Percentiles rank a stretch among this genome's conserved stretches.
Conservation (phyloP, 2,329 filamentous ascomycete species). For the Elsinoe australis region DNA sequence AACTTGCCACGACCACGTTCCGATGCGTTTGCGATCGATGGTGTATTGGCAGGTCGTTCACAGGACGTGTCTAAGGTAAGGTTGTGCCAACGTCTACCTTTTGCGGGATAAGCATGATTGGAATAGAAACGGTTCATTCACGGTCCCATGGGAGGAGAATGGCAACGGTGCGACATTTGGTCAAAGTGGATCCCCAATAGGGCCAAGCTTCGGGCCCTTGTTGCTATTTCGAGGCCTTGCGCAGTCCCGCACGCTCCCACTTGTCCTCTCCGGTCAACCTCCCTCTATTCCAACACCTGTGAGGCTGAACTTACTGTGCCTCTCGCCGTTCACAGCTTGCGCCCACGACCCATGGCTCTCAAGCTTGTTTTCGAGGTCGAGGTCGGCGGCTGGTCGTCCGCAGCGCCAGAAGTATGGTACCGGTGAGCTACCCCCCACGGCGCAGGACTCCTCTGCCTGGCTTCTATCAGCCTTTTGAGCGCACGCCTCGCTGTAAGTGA, state of each 20-base stretch:
- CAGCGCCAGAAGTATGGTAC: constrained; percentile 1
- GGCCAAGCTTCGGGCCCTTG: not conserved
- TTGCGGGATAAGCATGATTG: constrained; percentile 12
- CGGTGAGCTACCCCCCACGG: not conserved
- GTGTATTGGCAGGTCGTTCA: too few relatives aligned
- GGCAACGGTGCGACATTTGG: too few relatives aligned
- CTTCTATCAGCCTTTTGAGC: constrained; percentile 14
- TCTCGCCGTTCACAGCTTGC: constrained; percentile 2
- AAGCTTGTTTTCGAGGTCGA: not conserved
- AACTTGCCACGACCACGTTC: too few relatives aligned
- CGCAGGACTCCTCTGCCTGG: constrained; percentile 1
- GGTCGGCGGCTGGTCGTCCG: constrained; percentile 9
- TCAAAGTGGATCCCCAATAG: too few relatives aligned
- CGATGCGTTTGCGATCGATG: too few relatives aligned
- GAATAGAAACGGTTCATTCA: not conserved
- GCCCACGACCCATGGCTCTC: constrained; percentile 6
- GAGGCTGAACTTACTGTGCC: constrained; percentile 15
- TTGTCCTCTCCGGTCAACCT: not conserved
- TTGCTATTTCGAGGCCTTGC: constrained; percentile 3
- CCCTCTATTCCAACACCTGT: constrained; percentile 10
- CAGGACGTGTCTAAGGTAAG: too few relatives aligned
- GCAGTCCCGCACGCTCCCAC: not conserved
- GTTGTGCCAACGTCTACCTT: constrained; percentile 8
- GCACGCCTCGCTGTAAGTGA: constrained; percentile 1
- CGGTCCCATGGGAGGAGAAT: not conserved